These are phyloP conservation scores for Sporothrix luriei DNA, from an alignment of 2,329 filamentous ascomycete genomes.

Conservation along the genomic window DNA sequence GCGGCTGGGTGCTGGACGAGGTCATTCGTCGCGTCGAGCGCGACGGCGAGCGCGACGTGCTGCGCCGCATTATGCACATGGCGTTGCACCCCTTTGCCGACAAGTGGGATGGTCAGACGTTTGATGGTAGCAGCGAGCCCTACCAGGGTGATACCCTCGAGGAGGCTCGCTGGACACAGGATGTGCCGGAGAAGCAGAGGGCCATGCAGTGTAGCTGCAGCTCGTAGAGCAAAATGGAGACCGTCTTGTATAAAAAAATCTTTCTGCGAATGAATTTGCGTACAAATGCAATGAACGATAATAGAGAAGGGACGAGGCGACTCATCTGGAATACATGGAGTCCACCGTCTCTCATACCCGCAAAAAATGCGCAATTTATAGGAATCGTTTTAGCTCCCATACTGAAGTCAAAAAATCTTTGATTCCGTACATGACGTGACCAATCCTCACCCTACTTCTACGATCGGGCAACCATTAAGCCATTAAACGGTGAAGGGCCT, in stretches of 20 bases:
- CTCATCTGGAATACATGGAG: background rate
- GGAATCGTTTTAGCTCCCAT: background rate
- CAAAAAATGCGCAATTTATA: background rate
- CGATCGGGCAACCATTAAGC: background rate
- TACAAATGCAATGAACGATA: background rate
- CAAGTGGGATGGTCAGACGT: constrained; percentile 60
- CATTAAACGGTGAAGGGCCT: background rate
- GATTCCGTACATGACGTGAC: background rate
- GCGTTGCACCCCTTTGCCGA: constrained; percentile 83
- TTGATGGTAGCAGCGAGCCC: constrained; percentile 48
- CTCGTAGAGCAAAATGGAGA: constrained; percentile 56
- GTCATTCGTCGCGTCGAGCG: constrained; percentile 87
- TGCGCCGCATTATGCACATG: constrained; percentile 80
- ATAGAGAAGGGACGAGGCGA: background rate
- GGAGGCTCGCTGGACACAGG: constrained; percentile 80
- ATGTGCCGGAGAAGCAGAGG: constrained; percentile 75
- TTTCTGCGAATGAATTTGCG: background rate
- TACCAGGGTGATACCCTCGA: constrained; percentile 67
- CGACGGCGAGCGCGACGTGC: constrained; percentile 75
- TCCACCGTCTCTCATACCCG: background rate
- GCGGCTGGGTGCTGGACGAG: constrained; percentile 92
- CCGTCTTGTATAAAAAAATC: background rate
- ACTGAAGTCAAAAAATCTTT: background rate
- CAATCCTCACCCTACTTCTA: background rate
- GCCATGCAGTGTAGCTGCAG: constrained; percentile 96